Base-by-base conservation (phyloP, 2,329 filamentous ascomycete genomes). In the Penicillium sp. region DNA sequence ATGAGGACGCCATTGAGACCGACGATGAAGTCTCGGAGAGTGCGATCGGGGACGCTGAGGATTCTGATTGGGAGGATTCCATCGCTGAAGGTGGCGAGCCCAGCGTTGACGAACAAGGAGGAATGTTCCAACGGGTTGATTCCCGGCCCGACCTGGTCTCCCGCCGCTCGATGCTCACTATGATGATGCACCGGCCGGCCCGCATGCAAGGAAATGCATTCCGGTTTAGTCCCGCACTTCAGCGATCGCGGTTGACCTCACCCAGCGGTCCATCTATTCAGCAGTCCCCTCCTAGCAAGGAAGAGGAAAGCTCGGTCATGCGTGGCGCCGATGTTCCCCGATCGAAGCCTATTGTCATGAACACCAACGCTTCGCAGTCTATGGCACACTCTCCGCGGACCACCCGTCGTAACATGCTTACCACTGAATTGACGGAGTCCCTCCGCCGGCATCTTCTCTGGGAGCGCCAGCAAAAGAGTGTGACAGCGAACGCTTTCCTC, bases 381-480 rank as follows among this genome's bases (percentile, higher is more conserved):
- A 81, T 83, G 26, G 87, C 88, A 2, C 78, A 95, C 57, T 97
- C 93, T 5, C 93, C 93, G 4, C 82, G 89, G 51, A 96, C 91
- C 0, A 96, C 90, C 0, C 82, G 93, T 45, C 82, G 90, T 53
- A 94, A 96, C 70, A 98, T 98, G 93, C 79, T 98, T 49, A 85
- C 88, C 7, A 94, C 88, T 0, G 93, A 98, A 72, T 76, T 98
- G 48, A 96, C 91, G 2, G 89, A 95, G 67, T 95, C 88, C 21
- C 82, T 98, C 3, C 83, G 93, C 21, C 87, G 89, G 60, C 87
- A 96, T 61, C 82, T 98, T 15, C 79, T 97, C 15, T 95, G 88
- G 87, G 93, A 98, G 69, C 85, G 93, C 45, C 88, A 95, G 64
- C 91, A 97, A 65, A 95, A 93, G 78, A 88, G 88, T 52, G 85